Percentiles rank a stretch among this genome's conserved stretches.
Evolutionary conservation across 148 eudicot genomes (phyloP).

Genomic region (Rhododendron ferrugineum): DNA sequence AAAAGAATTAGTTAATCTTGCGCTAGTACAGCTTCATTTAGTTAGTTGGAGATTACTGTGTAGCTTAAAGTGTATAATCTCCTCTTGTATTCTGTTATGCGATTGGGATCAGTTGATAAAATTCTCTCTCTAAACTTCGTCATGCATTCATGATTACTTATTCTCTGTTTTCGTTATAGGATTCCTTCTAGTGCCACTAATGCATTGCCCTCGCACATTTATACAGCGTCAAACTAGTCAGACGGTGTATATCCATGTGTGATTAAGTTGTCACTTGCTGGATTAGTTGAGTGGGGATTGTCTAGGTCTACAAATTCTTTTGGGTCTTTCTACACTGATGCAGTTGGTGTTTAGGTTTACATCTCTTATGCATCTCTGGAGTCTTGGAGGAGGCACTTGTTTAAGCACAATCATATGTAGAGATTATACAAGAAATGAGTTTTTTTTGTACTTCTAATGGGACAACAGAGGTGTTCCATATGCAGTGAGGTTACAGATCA

Average conservation of each 20-base stretch:
- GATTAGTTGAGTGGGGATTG: not conserved
- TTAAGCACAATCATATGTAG: not conserved
- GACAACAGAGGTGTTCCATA: not conserved
- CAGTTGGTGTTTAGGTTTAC: not conserved
- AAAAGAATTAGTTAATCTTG: too few species aligned
- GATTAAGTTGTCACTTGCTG: not conserved
- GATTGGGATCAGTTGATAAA: too few species aligned
- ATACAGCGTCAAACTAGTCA: not conserved
- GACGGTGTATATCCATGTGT: not conserved
- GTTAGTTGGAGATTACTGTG: too few species aligned
- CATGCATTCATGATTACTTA: too few species aligned
- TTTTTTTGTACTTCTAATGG: not conserved
- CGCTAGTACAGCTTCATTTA: too few species aligned
- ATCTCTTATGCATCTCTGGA: not conserved
- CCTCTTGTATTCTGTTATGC: too few species aligned
- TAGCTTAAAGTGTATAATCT: too few species aligned
- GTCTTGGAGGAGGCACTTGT: not conserved
- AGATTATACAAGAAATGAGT: not conserved
- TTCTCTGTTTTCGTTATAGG: not conserved
- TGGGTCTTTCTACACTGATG: not conserved
- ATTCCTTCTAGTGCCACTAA: not conserved
- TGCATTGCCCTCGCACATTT: not conserved
- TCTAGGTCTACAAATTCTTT: not conserved
- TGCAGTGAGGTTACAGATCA: not conserved
- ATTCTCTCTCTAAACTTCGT: too few species aligned